Evolutionary conservation across 805 yeast genomes (phyloP).

Genomic region (Pichia insulana): DNA sequence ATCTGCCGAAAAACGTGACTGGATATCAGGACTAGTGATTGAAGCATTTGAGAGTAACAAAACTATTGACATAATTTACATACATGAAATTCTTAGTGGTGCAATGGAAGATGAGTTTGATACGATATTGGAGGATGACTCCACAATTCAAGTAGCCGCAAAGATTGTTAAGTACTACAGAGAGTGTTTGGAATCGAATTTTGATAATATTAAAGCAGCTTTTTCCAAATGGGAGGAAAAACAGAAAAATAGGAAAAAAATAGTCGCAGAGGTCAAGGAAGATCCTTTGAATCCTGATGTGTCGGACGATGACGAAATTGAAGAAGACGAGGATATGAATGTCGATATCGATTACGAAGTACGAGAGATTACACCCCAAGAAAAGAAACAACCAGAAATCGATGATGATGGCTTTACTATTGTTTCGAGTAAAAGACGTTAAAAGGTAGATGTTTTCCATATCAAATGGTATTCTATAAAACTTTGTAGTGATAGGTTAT

Average conservation of each 20-base stretch:
- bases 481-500: not conserved
- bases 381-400: conserved; percentile 50
- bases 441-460: not conserved
- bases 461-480: too few relatives aligned
- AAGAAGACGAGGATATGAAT: conserved; percentile 32
- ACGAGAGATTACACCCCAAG: conserved; percentile 29
- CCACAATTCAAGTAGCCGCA: conserved; percentile 68
- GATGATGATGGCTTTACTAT: conserved; percentile 95
- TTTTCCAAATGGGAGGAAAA: conserved; percentile 53
- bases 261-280: conserved; percentile 38
- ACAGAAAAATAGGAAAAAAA: conserved; percentile 31
- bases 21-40: conserved; percentile 78
- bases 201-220: conserved; percentile 45
- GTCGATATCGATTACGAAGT: conserved; percentile 32
- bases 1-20: conserved; percentile 85
- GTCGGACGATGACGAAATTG: conserved; percentile 39
- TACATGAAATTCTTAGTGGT: conserved; percentile 77
- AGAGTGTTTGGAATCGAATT: conserved; percentile 49
- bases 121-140: conserved; percentile 78
- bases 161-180: conserved; percentile 57
- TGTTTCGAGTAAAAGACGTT: conserved; percentile 52
- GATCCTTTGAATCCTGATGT: conserved; percentile 60
- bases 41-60: conserved; percentile 61
- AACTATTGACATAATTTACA: conserved; percentile 64
- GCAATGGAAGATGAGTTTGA: conserved; percentile 97